A percentile compares a stretch with the other conserved stretches of the same genome.
phyloP scores from a whole-genome alignment of 148 eudicot genomes.

The Rhododendron mucronatum region DNA sequence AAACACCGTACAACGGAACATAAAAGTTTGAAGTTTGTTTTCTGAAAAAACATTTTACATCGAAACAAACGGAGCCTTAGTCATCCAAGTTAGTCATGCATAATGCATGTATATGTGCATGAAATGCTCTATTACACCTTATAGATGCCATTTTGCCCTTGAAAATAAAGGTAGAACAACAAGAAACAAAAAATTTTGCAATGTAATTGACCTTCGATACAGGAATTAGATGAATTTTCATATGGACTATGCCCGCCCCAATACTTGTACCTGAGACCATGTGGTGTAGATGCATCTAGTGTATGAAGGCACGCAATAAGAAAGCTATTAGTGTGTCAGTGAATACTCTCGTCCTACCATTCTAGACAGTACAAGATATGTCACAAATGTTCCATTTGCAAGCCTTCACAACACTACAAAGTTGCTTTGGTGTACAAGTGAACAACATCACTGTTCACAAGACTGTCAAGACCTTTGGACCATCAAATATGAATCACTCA shows the following conservation, averaged over 20 bases:
- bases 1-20: no score
- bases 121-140: neutral
- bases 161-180: neutral
- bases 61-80: no score
- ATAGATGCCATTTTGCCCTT: neutral
- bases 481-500: neutral
- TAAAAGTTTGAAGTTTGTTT: no score
- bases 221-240: neutral
- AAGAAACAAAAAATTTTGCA: neutral
- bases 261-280: neutral
- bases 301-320: neutral
- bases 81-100: neutral
- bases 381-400: neutral
- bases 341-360: neutral
- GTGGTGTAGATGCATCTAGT: neutral
- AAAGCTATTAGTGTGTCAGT: neutral
- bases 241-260: neutral
- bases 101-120: neutral
- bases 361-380: neutral
- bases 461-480: neutral
- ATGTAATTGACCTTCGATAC: neutral
- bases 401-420: neutral
- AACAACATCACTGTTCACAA: neutral
- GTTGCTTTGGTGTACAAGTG: neutral
- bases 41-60: no score